phyloP scores from a whole-genome alignment of 1,284 basidiomycete genomes.

The Trichosporon ovoides region DNA sequence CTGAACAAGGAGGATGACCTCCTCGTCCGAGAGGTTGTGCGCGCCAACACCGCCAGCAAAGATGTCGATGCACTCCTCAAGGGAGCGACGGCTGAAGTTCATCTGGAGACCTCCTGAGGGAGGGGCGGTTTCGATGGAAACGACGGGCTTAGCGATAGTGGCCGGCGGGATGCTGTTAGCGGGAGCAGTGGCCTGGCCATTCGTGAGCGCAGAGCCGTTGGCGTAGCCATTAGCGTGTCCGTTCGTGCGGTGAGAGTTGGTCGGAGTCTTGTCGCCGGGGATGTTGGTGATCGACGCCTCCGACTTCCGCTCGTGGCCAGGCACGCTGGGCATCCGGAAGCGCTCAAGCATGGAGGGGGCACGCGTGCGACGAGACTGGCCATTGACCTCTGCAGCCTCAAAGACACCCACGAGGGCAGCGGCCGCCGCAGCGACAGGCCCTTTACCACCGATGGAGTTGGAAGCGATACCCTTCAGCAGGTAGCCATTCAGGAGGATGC shows the following conservation, averaged over 20 bases:
- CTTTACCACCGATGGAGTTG: conserved; percentile 48
- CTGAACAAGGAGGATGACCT: conserved; percentile 82
- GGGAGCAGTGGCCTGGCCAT: conserved; percentile 23
- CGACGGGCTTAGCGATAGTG: conserved; percentile 23
- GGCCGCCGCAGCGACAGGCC: conserved; percentile 50
- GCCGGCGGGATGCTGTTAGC: conserved; percentile 13
- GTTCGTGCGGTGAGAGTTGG: conserved; percentile 8
- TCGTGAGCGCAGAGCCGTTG: conserved; percentile 11
- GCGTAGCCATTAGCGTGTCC: conserved; percentile 13
- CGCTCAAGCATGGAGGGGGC: conserved; percentile 18
- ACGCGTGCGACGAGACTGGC: conserved; percentile 11
- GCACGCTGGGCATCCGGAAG: conserved; percentile 8
- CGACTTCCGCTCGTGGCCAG: conserved; percentile 4
- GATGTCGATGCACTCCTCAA: conserved; percentile 77
- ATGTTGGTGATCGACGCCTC: not conserved
- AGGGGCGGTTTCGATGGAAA: conserved; percentile 12
- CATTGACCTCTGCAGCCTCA: conserved; percentile 28
- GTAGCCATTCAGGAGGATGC: conserved; percentile 88
- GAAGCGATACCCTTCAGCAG: conserved; percentile 69
- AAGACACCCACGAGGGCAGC: conserved; percentile 50
- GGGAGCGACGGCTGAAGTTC: conserved; percentile 51
- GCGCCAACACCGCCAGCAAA: conserved; percentile 69
- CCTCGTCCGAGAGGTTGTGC: conserved; percentile 76
- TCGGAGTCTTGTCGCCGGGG: conserved; percentile 26
- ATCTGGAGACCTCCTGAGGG: conserved; percentile 5